Percentiles rank a stretch among this genome's conserved stretches.
Conservation (phyloP, 495 filamentous ascomycete species). For the Chaetomidium leptoderma region DNA sequence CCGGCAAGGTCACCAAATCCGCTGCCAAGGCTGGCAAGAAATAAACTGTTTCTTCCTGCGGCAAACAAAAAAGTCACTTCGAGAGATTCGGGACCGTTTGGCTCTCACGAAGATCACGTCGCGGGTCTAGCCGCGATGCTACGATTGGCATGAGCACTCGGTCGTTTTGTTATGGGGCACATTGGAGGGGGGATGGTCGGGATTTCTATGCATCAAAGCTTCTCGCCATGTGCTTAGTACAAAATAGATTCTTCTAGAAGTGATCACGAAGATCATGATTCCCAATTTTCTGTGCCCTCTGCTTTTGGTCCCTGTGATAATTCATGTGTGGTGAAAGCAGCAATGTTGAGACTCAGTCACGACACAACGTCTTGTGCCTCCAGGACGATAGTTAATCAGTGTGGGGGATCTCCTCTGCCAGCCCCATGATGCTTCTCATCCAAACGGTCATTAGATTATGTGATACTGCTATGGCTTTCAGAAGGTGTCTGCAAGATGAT, state of each 20-base stretch:
- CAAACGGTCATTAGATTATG: no score
- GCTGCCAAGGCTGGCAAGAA: conserved; percentile 69
- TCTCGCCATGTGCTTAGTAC: conserved; percentile 48
- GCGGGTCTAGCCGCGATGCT: conserved; percentile 15
- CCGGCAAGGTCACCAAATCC: conserved; percentile 60
- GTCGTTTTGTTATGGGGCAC: conserved; percentile 44
- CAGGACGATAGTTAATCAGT: no score
- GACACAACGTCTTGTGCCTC: no score
- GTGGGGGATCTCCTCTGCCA: no score
- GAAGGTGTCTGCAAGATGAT: background rate
- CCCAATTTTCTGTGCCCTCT: conserved; percentile 11
- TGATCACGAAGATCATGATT: conserved; percentile 33
- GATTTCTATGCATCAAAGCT: conserved; percentile 43
- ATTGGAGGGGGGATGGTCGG: conserved; percentile 42
- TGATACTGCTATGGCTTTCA: background rate
- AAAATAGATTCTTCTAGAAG: conserved; percentile 50
- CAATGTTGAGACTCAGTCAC: no score
- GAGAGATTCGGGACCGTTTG: conserved; percentile 12
- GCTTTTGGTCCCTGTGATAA: background rate
- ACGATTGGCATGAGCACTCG: conserved; percentile 42
- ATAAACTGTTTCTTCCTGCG: conserved; percentile 35
- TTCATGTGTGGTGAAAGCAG: background rate
- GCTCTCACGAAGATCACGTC: conserved; percentile 22
- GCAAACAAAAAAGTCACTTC: conserved; percentile 23
- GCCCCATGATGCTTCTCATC: no score